phyloP scores from a whole-genome alignment of 2,329 filamentous ascomycete species.

The Akanthomyces lecanii region DNA sequence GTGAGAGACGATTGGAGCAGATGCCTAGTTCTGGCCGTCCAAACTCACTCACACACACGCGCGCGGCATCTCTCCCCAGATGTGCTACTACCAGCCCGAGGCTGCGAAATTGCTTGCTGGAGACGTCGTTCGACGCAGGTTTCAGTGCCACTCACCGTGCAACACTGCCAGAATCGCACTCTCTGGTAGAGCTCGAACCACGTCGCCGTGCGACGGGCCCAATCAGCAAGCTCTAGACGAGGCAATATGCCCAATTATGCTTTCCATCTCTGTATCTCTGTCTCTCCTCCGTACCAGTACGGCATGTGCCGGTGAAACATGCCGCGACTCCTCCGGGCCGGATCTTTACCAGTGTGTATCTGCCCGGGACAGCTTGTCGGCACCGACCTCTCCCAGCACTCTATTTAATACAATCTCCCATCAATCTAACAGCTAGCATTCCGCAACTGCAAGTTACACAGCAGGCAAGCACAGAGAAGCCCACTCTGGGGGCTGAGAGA shows the following conservation, averaged over 20 bases:
- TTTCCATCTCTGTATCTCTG: too few relatives aligned
- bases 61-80: neutral
- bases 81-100: neutral
- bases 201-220: too few relatives aligned
- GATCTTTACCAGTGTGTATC: neutral
- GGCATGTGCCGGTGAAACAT: neutral
- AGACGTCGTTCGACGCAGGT: too few relatives aligned
- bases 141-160: too few relatives aligned
- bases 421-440: neutral
- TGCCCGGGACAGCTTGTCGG: neutral
- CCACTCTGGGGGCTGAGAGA: neutral
- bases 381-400: neutral
- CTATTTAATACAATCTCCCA: neutral
- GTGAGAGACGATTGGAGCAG: conserved; percentile 5
- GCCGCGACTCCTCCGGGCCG: neutral
- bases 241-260: too few relatives aligned
- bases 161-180: too few relatives aligned
- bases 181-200: too few relatives aligned
- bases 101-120: neutral
- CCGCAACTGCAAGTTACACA: neutral
- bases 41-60: neutral
- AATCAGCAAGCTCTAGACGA: too few relatives aligned
- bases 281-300: too few relatives aligned
- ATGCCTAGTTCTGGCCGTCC: neutral
- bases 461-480: neutral